Evolutionary conservation across 345 rosid species (phyloP).

Genomic region (Linum tenue): DNA sequence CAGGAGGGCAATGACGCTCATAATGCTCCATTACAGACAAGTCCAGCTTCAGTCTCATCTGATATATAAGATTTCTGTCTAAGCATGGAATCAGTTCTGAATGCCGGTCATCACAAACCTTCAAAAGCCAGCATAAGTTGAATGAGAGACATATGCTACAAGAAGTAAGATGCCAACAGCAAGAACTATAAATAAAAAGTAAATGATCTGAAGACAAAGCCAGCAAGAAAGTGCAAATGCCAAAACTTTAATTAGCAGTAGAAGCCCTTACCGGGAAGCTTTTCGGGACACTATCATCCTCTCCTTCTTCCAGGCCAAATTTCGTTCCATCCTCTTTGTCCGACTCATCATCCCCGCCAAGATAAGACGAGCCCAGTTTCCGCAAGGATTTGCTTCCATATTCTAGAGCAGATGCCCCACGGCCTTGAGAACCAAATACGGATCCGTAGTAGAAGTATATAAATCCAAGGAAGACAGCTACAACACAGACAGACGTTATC

Average conservation of each 20-base stretch:
- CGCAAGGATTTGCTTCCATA: conserved; percentile 61
- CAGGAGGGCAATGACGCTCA: conserved; percentile 93
- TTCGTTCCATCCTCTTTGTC: conserved; percentile 44
- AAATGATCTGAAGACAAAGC: background rate
- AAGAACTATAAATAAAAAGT: background rate
- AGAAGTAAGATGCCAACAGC: background rate
- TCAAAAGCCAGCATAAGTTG: conserved; percentile 7
- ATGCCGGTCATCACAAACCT: conserved; percentile 96
- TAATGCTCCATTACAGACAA: conserved; percentile 94
- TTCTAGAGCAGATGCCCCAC: conserved; percentile 63
- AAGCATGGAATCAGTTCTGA: conserved; percentile 95
- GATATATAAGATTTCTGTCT: conserved; percentile 85
- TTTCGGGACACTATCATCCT: conserved; percentile 39
- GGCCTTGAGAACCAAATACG: conserved; percentile 50
- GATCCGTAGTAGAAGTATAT: conserved; percentile 64
- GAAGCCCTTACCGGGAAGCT: conserved; percentile 74
- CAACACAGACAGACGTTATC: conserved; percentile 40
- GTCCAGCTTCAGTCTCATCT: conserved; percentile 91
- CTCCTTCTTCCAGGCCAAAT: conserved; percentile 41
- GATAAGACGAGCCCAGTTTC: conserved; percentile 70
- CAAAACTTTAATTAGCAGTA: background rate
- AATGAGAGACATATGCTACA: background rate
- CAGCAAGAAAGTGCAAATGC: background rate
- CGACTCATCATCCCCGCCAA: conserved; percentile 74
- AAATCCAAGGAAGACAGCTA: conserved; percentile 55